A percentile compares a stretch with the other conserved stretches of the same genome.
Conservation (phyloP, 495 filamentous ascomycete genomes). For the Acidiella bohemica region DNA sequence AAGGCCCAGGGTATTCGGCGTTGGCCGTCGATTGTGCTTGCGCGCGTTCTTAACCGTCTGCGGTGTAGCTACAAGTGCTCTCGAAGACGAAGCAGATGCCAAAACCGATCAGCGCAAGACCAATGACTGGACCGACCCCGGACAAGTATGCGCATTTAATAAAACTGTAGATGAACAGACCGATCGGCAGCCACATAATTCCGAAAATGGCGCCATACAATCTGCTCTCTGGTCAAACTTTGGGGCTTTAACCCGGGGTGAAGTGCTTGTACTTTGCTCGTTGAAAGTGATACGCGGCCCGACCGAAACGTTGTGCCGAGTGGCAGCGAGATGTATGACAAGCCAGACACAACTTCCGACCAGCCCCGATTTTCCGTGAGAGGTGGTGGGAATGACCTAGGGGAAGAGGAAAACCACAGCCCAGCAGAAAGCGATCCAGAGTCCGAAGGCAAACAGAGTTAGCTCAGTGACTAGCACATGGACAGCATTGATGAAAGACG, state of each 20-base stretch:
- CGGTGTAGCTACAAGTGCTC: conserved; percentile 8
- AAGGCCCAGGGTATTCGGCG: conserved; percentile 22
- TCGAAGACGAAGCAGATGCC: conserved; percentile 21
- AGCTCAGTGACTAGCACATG: conserved; percentile 27
- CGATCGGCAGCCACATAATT: conserved; percentile 13
- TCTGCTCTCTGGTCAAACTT: conserved; percentile 10
- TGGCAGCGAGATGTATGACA: conserved; percentile 21
- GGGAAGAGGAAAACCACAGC: conserved; percentile 16
- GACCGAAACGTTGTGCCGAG: conserved; percentile 12
- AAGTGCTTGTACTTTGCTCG: conserved; percentile 19
- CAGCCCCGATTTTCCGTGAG: conserved; percentile 17
- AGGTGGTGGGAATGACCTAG: conserved; percentile 15
- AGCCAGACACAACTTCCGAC: conserved; percentile 13
- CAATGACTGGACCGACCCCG: conserved; percentile 17
- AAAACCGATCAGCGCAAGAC: conserved; percentile 10
- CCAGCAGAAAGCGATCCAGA: conserved; percentile 19
- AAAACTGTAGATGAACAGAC: conserved; percentile 21
- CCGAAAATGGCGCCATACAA: conserved; percentile 16
- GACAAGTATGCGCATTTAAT: conserved; percentile 11
- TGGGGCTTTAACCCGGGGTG: neutral
- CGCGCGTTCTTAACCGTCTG: conserved; percentile 33
- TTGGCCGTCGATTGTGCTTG: conserved; percentile 27
- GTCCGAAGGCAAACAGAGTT: conserved; percentile 22
- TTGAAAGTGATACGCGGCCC: conserved; percentile 14
- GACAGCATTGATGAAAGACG: conserved; percentile 26